Conservation (phyloP, 129 eudicot species). For the Deinandra increscens region DNA sequence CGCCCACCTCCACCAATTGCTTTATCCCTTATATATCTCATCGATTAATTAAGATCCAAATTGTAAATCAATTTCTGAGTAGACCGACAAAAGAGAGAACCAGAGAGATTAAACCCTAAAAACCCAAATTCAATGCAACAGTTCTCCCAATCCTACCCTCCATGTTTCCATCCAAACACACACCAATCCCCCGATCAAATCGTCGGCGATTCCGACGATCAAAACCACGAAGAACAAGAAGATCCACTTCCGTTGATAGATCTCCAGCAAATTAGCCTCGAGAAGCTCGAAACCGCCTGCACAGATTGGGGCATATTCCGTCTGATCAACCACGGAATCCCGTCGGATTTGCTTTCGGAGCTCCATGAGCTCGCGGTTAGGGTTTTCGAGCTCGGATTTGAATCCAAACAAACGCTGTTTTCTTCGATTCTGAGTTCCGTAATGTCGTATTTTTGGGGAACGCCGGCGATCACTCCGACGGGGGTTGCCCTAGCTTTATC, state of each 20-base stretch:
- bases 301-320: conserved; percentile 81
- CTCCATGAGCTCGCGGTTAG: conserved; percentile 39
- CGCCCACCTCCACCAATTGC: too few species aligned
- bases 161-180: conserved; percentile 29
- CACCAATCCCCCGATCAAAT: neutral
- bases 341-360: conserved; percentile 38
- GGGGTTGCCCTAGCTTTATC: conserved; percentile 37
- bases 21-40: too few species aligned
- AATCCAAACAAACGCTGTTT: conserved; percentile 45
- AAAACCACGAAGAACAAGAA: neutral
- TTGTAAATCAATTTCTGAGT: too few species aligned
- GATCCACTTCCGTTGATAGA: conserved; percentile 52
- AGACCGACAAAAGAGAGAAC: too few species aligned
- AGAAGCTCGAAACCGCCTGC: conserved; percentile 44
- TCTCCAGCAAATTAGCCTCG: conserved; percentile 25
- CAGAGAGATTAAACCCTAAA: too few species aligned
- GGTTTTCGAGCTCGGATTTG: conserved; percentile 40
- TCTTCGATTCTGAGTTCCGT: conserved; percentile 33
- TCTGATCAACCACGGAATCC: conserved; percentile 75
- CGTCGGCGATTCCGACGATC: neutral
- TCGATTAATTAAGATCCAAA: too few species aligned
- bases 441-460: conserved; percentile 74
- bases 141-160: conserved; percentile 29
- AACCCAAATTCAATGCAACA: conserved; percentile 35
- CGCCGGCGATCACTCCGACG: conserved; percentile 56